Percentiles rank a stretch among this genome's conserved stretches.
phyloP scores from a whole-genome alignment of 2,329 filamentous ascomycete species.

The Mycogone perniciosa region DNA sequence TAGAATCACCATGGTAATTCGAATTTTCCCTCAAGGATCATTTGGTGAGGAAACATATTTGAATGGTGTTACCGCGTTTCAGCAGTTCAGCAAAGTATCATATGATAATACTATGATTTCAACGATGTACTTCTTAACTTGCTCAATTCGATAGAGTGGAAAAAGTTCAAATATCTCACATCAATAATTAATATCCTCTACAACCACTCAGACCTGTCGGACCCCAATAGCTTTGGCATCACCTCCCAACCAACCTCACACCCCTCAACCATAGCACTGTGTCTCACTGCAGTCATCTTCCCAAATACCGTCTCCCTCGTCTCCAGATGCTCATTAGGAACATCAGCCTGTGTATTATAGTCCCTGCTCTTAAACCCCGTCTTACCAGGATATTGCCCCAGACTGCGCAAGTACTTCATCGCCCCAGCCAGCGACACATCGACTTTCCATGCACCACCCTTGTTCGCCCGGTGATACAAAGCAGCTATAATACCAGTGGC shows the following conservation, averaged over 20 bases:
- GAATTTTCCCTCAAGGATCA: no score
- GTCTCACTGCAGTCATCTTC: constrained; percentile 38
- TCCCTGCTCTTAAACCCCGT: constrained; percentile 37
- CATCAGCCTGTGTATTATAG: constrained; percentile 23
- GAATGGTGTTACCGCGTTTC: no score
- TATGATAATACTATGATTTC: background rate
- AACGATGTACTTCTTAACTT: no score
- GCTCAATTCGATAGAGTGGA: background rate
- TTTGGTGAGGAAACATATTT: no score
- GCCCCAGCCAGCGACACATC: constrained; percentile 49
- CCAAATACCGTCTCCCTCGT: constrained; percentile 40
- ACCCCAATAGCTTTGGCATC: constrained; percentile 45
- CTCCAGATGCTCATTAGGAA: constrained; percentile 34
- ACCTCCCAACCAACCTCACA: constrained; percentile 41
- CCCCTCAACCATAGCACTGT: constrained; percentile 42
- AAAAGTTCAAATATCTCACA: background rate
- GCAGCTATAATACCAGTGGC: constrained; percentile 47
- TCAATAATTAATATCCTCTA: background rate
- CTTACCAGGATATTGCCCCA: constrained; percentile 43
- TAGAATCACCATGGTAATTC: no score
- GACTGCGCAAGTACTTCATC: constrained; percentile 49
- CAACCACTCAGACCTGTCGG: constrained; percentile 37
- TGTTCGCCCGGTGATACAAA: constrained; percentile 38
- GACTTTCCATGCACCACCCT: constrained; percentile 39
- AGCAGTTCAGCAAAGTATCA: no score